Evolutionary conservation across 306 rosid species (phyloP).

Genomic region (Cicer yamashitae): DNA sequence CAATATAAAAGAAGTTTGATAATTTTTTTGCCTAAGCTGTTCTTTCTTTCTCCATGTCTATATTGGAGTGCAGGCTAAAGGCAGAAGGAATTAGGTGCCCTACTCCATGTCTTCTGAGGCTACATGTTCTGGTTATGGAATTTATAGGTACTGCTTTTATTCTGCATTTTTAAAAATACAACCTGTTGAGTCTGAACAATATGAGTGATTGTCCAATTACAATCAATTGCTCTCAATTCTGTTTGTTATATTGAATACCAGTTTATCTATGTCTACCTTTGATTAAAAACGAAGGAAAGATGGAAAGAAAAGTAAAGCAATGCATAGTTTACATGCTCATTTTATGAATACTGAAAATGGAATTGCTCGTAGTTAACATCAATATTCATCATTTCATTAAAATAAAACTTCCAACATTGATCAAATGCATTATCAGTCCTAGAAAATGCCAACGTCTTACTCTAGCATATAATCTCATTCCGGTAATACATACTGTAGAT

Average conservation of each 20-base stretch:
- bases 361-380: conserved; percentile 2
- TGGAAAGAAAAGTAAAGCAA: background rate
- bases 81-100: conserved; percentile 91
- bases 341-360: conserved; percentile 8
- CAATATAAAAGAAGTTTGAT: conserved; percentile 22
- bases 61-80: conserved; percentile 69
- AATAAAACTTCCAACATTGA: background rate
- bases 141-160: conserved; percentile 68
- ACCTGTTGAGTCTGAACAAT: background rate
- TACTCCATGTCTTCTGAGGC: conserved; percentile 60
- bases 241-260: conserved; percentile 22
- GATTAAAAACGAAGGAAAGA: background rate
- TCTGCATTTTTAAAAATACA: conserved; percentile 20
- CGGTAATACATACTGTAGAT: conserved; percentile 3
- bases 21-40: conserved; percentile 15
- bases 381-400: too few species aligned
- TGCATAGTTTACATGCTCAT: conserved; percentile 5
- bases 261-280: conserved; percentile 9
- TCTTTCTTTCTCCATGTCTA: conserved; percentile 11
- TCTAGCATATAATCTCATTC: conserved; percentile 14
- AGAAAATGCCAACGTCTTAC: conserved; percentile 16
- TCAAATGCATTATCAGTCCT: background rate
- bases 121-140: conserved; percentile 91
- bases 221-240: background rate
- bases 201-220: background rate